Evolutionary conservation across 176 grass and related monocot species (phyloP), one percentile per base, ranked within the genome.

Genomic region (Ananas comosus): DNA sequence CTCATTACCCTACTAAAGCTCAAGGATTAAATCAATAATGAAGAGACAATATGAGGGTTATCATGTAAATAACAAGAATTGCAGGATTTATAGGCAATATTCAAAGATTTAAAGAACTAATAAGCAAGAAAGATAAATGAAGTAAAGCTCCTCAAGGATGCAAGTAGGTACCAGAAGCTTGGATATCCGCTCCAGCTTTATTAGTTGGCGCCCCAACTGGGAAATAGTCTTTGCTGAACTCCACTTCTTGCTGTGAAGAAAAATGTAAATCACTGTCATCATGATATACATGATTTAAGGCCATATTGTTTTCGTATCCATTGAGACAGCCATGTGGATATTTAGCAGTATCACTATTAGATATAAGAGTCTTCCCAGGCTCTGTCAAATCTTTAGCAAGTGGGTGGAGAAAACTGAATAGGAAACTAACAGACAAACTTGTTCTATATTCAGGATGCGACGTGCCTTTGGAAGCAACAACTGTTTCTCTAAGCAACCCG

Each of bases 131-230:
- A 59, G 14, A 59, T 17, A 7, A 59, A 14, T 59, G 10, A 59
- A 16, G 19, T 59, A 59, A 42, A 59, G 54, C n/a, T 59, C 14
- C 19, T 9, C 2, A 12, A 10, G 2, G 4, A 42, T 33, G 27
- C 12, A 70, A 50, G 50, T 57, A 70, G 18, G 64, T 83, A 83
- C 81, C 81, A 48, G 75, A 83, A 24, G 81, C 81, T 69, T 83
- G 81, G 12, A 79, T 47, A 73, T 83, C 81, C 3, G 75, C 75
- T 53, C 64, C 81, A 17, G 51, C 51, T 14, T 83, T 83, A 25
- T 69, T 63, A 59, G 74, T 74, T 10, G 75, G 75, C 33, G 68
- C 19, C 1, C 81, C 81, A 78, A 83, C 74, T n/a, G 81, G 75
- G 23, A 29, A 64, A 53, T 79, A 74, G 14, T 78, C 70, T 8